These are phyloP conservation scores for Fremontodendron californicum DNA, from an alignment of 345 rosid genomes.

Conservation along the genomic window DNA sequence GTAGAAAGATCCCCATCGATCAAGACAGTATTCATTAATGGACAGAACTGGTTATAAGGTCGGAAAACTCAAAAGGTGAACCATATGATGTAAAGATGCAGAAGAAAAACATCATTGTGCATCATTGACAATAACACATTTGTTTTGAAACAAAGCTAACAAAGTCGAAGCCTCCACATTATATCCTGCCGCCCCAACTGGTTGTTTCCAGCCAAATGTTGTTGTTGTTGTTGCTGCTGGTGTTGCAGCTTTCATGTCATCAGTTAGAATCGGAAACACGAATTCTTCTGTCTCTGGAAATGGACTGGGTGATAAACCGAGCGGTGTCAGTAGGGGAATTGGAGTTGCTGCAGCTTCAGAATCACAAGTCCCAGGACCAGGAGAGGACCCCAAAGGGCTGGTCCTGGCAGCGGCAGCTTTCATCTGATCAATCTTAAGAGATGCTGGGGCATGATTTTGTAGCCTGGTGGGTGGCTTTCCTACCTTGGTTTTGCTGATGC, in stretches of 20 bases:
- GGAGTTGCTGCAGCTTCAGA: slow-evolving; percentile 36
- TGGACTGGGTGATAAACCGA: slow-evolving; percentile 28
- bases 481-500: slow-evolving; percentile 11
- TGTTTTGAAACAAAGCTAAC: slow-evolving; percentile 35
- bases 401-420: not conserved
- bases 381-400: not conserved
- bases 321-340: slow-evolving; percentile 59
- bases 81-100: not conserved
- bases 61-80: not conserved
- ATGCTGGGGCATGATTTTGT: slow-evolving; percentile 50
- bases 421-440: slow-evolving; percentile 31
- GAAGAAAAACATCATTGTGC: slow-evolving; percentile 5
- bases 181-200: slow-evolving; percentile 18
- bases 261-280: slow-evolving; percentile 10
- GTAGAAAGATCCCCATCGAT: not conserved
- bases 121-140: slow-evolving; percentile 43
- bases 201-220: slow-evolving; percentile 22
- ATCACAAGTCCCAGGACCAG: not conserved
- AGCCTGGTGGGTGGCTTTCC: slow-evolving; percentile 60
- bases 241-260: slow-evolving; percentile 13
- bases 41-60: not conserved
- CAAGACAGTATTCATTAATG: not conserved
- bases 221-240: not conserved
- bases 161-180: slow-evolving; percentile 29
- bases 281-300: slow-evolving; percentile 26